Percentiles rank a stretch among this genome's conserved stretches.
These are phyloP conservation scores for Rhodocollybia butyracea DNA, from an alignment of 768 basidiomycete species.

Conservation along the genomic window DNA sequence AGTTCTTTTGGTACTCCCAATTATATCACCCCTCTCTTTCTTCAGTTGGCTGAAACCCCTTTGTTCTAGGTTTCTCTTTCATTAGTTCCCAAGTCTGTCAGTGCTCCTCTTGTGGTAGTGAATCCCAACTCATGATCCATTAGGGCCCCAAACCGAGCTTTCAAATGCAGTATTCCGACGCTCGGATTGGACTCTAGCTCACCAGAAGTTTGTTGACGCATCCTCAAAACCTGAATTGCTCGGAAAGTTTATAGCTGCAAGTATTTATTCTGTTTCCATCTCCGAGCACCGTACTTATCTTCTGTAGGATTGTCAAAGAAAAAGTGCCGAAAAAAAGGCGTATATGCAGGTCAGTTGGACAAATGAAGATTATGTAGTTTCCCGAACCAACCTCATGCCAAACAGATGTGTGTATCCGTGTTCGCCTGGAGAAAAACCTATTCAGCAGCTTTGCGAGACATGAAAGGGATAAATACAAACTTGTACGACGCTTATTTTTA, in stretches of 20 bases:
- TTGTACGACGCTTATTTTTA: constrained; percentile 13
- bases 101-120: no score
- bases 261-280: not conserved
- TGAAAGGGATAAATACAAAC: constrained; percentile 9
- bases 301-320: not conserved
- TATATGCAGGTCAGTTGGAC: constrained; percentile 4
- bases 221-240: not conserved
- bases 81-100: not conserved
- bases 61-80: no score
- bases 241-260: constrained; percentile 7
- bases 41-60: no score
- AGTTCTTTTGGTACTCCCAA: not conserved
- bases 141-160: constrained; percentile 5
- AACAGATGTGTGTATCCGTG: constrained; percentile 20
- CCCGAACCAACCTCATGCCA: not conserved
- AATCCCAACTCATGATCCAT: no score
- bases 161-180: not conserved
- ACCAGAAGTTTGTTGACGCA: constrained; percentile 12
- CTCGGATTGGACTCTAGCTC: constrained; percentile 1
- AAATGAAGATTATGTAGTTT: not conserved
- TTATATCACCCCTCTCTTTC: no score
- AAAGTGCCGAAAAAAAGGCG: not conserved
- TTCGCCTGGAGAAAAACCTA: constrained; percentile 24
- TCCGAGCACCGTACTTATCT: not conserved
- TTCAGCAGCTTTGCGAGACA: not conserved